Conservation (phyloP, 2,329 filamentous ascomycete species). For the Sporothrix luriei region DNA sequence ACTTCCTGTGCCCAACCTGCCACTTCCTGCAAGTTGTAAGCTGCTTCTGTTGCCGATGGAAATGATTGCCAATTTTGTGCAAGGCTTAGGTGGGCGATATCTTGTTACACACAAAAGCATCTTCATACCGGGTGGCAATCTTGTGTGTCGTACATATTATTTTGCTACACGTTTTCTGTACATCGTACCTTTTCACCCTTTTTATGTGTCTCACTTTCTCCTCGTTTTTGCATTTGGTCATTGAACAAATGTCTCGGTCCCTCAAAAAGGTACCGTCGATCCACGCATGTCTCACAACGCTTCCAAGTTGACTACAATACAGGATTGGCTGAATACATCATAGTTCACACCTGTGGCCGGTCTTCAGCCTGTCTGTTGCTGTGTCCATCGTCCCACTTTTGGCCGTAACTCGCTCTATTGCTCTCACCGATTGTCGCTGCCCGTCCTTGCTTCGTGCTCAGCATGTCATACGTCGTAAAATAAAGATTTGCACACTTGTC, state of each 20-base stretch:
- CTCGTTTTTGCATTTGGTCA: conserved; percentile 4
- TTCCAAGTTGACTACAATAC: conserved; percentile 1
- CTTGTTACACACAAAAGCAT: background rate
- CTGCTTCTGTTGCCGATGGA: background rate
- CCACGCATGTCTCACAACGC: conserved; percentile 4
- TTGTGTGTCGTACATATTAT: background rate
- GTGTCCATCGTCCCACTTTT: background rate
- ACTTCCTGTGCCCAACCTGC: background rate
- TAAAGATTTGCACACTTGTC: background rate
- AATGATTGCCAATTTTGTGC: background rate
- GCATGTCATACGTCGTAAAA: background rate
- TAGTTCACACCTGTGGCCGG: background rate
- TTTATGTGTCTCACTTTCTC: conserved; percentile 12
- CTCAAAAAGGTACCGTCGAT: conserved; percentile 18
- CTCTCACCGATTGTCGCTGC: background rate
- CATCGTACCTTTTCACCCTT: background rate
- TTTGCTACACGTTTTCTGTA: conserved; percentile 5
- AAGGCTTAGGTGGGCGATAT: conserved; percentile 13
- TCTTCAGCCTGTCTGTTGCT: background rate
- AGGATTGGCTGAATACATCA: background rate
- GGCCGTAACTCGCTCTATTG: background rate
- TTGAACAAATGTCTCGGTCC: background rate
- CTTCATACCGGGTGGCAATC: background rate
- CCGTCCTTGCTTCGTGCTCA: background rate
- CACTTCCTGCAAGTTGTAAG: background rate